Evolutionary conservation across 352 stramenopile species (phyloP).

Genomic region (Pythium aristosporum): DNA sequence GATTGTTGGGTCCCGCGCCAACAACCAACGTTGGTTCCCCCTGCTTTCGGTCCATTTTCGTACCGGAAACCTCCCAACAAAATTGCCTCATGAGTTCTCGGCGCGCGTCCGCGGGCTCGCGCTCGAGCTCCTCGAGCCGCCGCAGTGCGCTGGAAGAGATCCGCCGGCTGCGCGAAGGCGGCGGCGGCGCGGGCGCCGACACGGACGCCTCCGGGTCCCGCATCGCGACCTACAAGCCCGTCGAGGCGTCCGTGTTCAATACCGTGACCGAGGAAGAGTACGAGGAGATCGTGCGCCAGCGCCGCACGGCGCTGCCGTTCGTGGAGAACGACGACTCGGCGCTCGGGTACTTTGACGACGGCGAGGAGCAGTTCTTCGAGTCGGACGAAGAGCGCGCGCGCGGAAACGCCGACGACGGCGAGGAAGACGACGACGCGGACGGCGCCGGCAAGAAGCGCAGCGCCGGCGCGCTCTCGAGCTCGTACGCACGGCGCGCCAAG

Average conservation of each 20-base stretch:
- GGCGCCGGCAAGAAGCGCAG: constrained; percentile 62
- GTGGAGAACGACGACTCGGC: constrained; percentile 84
- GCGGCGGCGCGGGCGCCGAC: constrained; percentile 19
- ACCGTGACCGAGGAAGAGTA: constrained; percentile 85
- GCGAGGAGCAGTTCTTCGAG: constrained; percentile 89
- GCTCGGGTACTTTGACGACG: constrained; percentile 88
- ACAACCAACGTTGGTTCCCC: background rate
- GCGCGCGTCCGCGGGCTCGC: constrained; percentile 26
- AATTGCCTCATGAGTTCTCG: constrained; percentile 53
- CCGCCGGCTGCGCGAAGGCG: constrained; percentile 61
- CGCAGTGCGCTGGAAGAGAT: constrained; percentile 72
- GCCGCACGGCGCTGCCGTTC: constrained; percentile 73
- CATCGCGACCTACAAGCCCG: constrained; percentile 69
- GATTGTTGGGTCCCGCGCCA: background rate
- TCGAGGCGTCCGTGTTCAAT: constrained; percentile 84
- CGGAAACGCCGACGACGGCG: constrained; percentile 23
- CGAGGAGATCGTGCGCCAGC: constrained; percentile 78
- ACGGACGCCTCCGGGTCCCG: constrained; percentile 32
- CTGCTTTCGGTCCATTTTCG: background rate
- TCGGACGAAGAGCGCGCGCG: constrained; percentile 52
- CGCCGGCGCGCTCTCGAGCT: constrained; percentile 72
- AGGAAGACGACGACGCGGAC: constrained; percentile 40
- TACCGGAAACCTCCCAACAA: background rate
- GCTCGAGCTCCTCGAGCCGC: constrained; percentile 27
- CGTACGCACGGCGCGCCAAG: constrained; percentile 75